Evolutionary conservation across 371 early-diverging fungal species (phyloP).

Genomic region (Mucor piriformis): DNA sequence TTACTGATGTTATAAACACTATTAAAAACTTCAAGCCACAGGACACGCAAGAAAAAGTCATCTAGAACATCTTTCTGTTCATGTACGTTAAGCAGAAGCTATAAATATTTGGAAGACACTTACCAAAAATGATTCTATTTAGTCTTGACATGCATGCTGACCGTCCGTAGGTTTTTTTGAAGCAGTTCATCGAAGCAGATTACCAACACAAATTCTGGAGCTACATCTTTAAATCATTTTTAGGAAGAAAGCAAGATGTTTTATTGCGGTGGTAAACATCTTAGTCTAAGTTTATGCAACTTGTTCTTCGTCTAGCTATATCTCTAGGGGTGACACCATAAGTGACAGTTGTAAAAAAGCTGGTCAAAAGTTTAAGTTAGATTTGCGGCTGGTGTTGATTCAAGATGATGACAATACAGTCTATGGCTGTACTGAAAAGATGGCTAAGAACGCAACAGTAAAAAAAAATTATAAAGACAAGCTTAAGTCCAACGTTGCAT

Average conservation of each 20-base stretch:
- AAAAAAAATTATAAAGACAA: conserved; percentile 25
- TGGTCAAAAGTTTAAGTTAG: conserved; percentile 16
- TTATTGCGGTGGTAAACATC: conserved; percentile 25
- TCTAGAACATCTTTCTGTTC: conserved; percentile 12
- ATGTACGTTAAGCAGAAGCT: conserved; percentile 18
- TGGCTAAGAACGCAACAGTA: conserved; percentile 21
- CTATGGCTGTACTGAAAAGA: conserved; percentile 21
- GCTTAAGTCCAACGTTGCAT: conserved; percentile 19
- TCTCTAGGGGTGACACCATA: conserved; percentile 21
- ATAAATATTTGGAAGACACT: conserved; percentile 16
- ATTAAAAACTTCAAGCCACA: conserved; percentile 11
- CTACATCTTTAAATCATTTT: conserved; percentile 25
- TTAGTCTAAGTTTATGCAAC: conserved; percentile 21
- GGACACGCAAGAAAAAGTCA: neutral
- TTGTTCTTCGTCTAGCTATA: conserved; percentile 20
- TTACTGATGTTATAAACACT: conserved; percentile 6
- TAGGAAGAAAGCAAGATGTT: conserved; percentile 20
- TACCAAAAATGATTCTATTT: conserved; percentile 15
- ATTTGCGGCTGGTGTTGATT: conserved; percentile 22
- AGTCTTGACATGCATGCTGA: conserved; percentile 20
- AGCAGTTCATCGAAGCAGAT: conserved; percentile 21
- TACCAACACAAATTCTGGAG: conserved; percentile 21
- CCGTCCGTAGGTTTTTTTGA: conserved; percentile 18
- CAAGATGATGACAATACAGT: conserved; percentile 17
- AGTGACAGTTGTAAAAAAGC: conserved; percentile 20